phyloP scores from a whole-genome alignment of 352 stramenopile species.

The Phytophthora podocarpi region DNA sequence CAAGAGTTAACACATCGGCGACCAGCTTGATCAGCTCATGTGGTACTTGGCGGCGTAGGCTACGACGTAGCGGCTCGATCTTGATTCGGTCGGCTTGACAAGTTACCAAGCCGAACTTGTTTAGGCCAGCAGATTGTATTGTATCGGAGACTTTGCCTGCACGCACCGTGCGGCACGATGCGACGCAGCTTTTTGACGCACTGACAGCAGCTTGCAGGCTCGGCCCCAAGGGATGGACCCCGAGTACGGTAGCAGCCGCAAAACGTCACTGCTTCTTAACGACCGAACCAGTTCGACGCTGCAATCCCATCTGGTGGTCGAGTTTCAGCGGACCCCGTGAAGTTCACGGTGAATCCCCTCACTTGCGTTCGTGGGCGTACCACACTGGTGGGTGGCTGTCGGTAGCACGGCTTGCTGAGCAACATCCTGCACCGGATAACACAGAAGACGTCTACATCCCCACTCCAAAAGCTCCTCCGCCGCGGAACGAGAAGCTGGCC shows the following conservation, averaged over 20 bases:
- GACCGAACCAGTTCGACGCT: no score
- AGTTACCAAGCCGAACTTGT: constrained; percentile 4
- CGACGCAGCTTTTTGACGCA: constrained; percentile 9
- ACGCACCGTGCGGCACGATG: not conserved
- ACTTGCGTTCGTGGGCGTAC: constrained; percentile 21
- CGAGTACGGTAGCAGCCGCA: no score
- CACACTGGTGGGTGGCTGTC: constrained; percentile 1
- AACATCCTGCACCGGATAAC: constrained; percentile 23
- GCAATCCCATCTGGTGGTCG: constrained; percentile 27
- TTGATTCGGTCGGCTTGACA: no score
- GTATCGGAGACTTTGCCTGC: no score
- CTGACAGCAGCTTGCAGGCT: not conserved
- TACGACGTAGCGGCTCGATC: no score
- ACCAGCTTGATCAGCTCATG: no score
- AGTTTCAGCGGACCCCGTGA: constrained; percentile 7
- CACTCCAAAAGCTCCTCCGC: not conserved
- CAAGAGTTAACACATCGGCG: no score
- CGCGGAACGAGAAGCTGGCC: no score
- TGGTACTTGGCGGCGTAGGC: no score
- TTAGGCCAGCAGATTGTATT: not conserved
- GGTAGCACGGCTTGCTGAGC: constrained; percentile 28
- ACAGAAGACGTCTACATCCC: not conserved
- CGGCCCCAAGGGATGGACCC: constrained; percentile 6
- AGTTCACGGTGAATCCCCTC: constrained; percentile 19
- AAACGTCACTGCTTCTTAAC: no score